Conservation (phyloP, 805 yeast genomes). For the Pichia kluyveri region DNA sequence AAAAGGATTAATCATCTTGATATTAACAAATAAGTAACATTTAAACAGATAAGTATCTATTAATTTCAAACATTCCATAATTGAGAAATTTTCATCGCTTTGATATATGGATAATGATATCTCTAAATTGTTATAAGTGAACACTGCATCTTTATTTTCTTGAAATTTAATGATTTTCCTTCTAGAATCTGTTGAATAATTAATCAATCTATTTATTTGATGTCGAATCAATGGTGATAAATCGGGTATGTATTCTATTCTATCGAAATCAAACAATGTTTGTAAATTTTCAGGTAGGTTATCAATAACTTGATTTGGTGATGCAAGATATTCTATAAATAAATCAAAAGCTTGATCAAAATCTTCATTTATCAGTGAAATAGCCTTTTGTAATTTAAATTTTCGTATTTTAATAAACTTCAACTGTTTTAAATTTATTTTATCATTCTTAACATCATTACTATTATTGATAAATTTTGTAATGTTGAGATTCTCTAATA, state of each 20-base stretch:
- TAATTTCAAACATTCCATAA: constrained; percentile 28
- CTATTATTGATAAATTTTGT: constrained; percentile 12
- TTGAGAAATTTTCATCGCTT: constrained; percentile 7
- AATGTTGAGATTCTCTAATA: constrained; percentile 29
- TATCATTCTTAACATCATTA: background rate
- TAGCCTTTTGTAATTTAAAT: constrained; percentile 34
- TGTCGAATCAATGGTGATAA: background rate
- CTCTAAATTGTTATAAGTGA: constrained; percentile 38
- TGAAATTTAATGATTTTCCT: constrained; percentile 36
- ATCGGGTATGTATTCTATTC: background rate
- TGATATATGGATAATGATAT: constrained; percentile 34
- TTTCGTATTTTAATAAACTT: constrained; percentile 32
- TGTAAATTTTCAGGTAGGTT: constrained; percentile 32
- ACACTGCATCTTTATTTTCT: constrained; percentile 26
- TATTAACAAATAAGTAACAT: constrained; percentile 61
- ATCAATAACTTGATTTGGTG: constrained; percentile 43
- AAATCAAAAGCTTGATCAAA: constrained; percentile 31
- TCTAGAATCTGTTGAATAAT: constrained; percentile 45
- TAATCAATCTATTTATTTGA: constrained; percentile 29
- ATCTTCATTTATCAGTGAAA: constrained; percentile 19
- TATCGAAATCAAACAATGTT: background rate
- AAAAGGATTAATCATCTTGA: constrained; percentile 73
- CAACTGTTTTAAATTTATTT: constrained; percentile 19
- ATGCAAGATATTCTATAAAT: constrained; percentile 48
- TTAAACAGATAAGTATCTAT: constrained; percentile 76